These are phyloP conservation scores for Ceratobasidium sp. DNA, from an alignment of 1,284 basidiomycete genomes.

Conservation along the genomic window DNA sequence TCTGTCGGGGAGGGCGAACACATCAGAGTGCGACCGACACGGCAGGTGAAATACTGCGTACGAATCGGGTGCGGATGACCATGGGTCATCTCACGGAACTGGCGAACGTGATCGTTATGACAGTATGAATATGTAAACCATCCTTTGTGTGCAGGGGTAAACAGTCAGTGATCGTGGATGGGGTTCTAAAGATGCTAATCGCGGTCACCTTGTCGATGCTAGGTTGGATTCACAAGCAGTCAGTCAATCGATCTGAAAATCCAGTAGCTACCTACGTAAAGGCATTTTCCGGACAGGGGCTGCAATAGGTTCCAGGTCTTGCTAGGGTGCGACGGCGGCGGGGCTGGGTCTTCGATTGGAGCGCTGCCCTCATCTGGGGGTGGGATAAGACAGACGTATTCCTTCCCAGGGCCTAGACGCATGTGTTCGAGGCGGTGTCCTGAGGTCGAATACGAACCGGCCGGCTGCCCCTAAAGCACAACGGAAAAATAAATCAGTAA, in stretches of 20 bases:
- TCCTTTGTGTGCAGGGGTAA: constrained; percentile 48
- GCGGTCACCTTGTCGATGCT: constrained; percentile 70
- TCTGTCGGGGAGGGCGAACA: constrained; percentile 53
- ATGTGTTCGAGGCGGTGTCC: constrained; percentile 51
- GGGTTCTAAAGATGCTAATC: constrained; percentile 29
- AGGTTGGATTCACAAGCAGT: constrained; percentile 44
- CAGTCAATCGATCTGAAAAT: constrained; percentile 38
- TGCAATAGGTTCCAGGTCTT: constrained; percentile 81
- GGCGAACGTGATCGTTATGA: constrained; percentile 86
- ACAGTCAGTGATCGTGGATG: constrained; percentile 19
- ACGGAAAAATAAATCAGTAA: constrained; percentile 29
- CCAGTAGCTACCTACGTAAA: constrained; percentile 68
- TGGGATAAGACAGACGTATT: constrained; percentile 78
- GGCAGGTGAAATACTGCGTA: constrained; percentile 48
- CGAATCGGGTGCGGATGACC: constrained; percentile 69
- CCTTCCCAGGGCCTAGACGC: constrained; percentile 69
- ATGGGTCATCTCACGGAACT: constrained; percentile 78
- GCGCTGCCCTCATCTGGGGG: constrained; percentile 60
- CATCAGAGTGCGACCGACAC: constrained; percentile 41
- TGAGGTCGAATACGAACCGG: constrained; percentile 5
- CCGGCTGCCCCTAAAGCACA: constrained; percentile 52
- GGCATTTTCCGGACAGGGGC: constrained; percentile 74
- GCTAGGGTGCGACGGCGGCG: constrained; percentile 60
- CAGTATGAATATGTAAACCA: constrained; percentile 99
- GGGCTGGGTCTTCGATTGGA: constrained; percentile 60